Evolutionary conservation across 1,284 basidiomycete genomes (phyloP), one percentile per base, ranked within the genome.

Genomic region (Leccinum fuscescens): DNA sequence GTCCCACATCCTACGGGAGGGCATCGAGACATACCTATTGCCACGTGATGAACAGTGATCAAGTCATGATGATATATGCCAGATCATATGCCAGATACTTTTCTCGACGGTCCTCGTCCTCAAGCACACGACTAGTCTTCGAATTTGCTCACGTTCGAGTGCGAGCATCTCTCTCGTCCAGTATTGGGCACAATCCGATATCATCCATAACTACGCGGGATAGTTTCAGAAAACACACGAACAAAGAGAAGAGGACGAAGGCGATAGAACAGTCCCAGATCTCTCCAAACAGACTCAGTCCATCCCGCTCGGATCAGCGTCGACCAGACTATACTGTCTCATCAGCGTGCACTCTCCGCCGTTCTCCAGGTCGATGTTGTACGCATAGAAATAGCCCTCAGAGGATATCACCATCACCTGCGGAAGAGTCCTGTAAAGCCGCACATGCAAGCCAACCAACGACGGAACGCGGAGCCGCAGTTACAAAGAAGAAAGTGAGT

Each of bases 331-430:
- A 71, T 95, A 96, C 74, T 96, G 94, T 78, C 97, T 97, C 82
- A 94, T 90, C 66, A 99, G 75, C 7, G 90, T 84, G 69, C 97
- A 98, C 74, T 99, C 96, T 3, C 96, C 97, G 9, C 97, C 97
- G 57, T 91, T 89, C 75, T 99, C 96, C 58, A 99, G 78, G 76
- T 99, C 96, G 69, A 99, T 96, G 69, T 85, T 92, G 76, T 99
- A 99, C 7, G 90, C 88, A 72, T 98, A 98, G 73, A 98, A 97
- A 67, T 94, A 91, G 0, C 96, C 96, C 65, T 98, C 95, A 0
- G 93, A 93, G 0, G 94, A 95, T 56, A 98, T 88, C 11, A 98
- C 95, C 93, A 98, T 97, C 5, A 98, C 92, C 65, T 98, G 94
- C 0, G 96, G 96, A 75, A 93, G 91, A 9, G 93, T 95, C 14